These are phyloP conservation scores for Jatropha curcas DNA, from an alignment of 345 rosid species.

Conservation along the genomic window DNA sequence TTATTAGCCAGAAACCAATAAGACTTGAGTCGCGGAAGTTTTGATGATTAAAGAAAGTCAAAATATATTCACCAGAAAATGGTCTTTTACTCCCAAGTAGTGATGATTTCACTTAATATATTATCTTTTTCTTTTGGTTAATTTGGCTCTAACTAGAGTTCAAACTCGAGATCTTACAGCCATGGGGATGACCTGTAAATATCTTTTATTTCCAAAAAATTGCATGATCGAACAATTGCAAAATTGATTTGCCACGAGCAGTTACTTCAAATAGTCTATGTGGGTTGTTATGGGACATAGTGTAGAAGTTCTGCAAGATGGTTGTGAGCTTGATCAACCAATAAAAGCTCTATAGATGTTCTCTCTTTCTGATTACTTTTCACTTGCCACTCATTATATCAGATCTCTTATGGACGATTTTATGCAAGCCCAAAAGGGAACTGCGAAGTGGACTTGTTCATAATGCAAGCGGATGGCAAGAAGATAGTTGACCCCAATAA, in stretches of 20 bases:
- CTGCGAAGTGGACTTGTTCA: constrained; percentile 60
- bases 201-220: not conserved
- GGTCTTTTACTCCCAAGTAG: not conserved
- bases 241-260: not conserved
- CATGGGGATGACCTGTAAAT: no score
- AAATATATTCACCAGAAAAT: not conserved
- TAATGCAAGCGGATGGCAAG: constrained; percentile 62
- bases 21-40: not conserved
- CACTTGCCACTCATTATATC: not conserved
- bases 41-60: not conserved
- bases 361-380: not conserved
- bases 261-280: not conserved
- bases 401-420: constrained; percentile 73
- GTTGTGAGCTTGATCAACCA: not conserved
- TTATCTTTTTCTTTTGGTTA: no score
- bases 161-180: no score
- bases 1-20: not conserved
- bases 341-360: not conserved
- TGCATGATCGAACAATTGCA: not conserved
- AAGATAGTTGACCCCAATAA: constrained; percentile 58
- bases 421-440: constrained; percentile 41
- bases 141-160: no score
- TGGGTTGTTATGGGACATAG: not conserved
- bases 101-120: not conserved
- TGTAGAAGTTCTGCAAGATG: not conserved